Conservation (phyloP, 2,329 filamentous ascomycete species). For the Exophiala phaeomuriformis region DNA sequence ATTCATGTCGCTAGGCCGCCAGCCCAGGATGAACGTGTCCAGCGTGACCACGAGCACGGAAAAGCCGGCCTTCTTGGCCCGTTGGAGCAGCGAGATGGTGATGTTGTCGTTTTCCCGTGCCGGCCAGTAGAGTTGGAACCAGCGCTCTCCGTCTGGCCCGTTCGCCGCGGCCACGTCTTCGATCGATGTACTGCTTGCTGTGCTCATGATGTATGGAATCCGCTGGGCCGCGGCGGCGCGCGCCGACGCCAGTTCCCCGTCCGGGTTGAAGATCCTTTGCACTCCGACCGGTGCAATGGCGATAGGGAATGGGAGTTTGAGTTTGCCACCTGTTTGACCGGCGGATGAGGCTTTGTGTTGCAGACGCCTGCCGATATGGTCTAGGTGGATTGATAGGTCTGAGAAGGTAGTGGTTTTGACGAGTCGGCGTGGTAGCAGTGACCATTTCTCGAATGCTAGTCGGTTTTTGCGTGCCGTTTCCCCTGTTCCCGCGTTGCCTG, state of each 20-base stretch:
- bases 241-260: slow-evolving; percentile 58
- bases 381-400: slow-evolving; percentile 47
- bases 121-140: slow-evolving; percentile 73
- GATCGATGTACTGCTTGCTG: slow-evolving; percentile 56
- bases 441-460: slow-evolving; percentile 49
- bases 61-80: slow-evolving; percentile 57
- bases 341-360: too few species aligned
- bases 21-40: slow-evolving; percentile 62
- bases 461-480: slow-evolving; percentile 56
- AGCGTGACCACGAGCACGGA: slow-evolving; percentile 63
- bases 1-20: slow-evolving; percentile 63
- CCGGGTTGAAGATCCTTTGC: slow-evolving; percentile 58
- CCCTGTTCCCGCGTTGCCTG: slow-evolving; percentile 55
- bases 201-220: slow-evolving; percentile 62
- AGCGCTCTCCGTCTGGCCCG: slow-evolving; percentile 47
- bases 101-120: slow-evolving; percentile 50
- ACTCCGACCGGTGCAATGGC: slow-evolving; percentile 57
- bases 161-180: slow-evolving; percentile 59
- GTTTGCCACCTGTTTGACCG: too few species aligned
- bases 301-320: slow-evolving; percentile 45
- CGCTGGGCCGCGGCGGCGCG: slow-evolving; percentile 53
- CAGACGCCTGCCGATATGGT: too few species aligned
- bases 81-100: slow-evolving; percentile 54
- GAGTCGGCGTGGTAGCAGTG: slow-evolving; percentile 31
- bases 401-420: slow-evolving; percentile 45